Percentiles rank a stretch among this genome's conserved stretches.
Conservation (phyloP, 768 basidiomycete species). For the Termitomyces eurrhizus region DNA sequence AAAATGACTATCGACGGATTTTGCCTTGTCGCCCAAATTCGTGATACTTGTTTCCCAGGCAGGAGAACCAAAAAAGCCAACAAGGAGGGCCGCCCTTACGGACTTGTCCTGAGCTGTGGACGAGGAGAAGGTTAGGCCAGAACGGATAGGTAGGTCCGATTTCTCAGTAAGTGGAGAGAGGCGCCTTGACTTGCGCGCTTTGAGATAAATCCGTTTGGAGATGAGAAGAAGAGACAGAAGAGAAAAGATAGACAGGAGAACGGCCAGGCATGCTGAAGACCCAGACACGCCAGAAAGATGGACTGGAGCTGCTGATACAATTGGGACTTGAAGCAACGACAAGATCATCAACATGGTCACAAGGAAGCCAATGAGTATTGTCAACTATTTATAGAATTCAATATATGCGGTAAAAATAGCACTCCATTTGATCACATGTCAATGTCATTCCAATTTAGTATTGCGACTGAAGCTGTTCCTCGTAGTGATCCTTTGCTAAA, state of each 20-base stretch:
- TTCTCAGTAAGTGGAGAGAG: slow-evolving; percentile 5
- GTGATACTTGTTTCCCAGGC: slow-evolving; percentile 36
- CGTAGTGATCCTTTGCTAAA: slow-evolving; percentile 8
- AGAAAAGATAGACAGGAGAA: slow-evolving; percentile 21
- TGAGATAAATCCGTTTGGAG: slow-evolving; percentile 26
- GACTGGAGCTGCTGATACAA: slow-evolving; percentile 11
- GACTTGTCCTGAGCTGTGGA: not conserved
- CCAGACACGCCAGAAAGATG: slow-evolving; percentile 13
- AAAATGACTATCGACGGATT: slow-evolving; percentile 17
- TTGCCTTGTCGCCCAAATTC: slow-evolving; percentile 13
- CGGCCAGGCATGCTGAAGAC: slow-evolving; percentile 22
- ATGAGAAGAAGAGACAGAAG: slow-evolving; percentile 23
- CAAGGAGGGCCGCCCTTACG: slow-evolving; percentile 32
- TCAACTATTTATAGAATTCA: slow-evolving; percentile 3
- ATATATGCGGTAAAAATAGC: not conserved
- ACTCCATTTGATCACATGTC: not conserved
- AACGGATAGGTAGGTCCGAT: slow-evolving; percentile 13
- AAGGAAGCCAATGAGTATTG: not conserved
- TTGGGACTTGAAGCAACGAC: slow-evolving; percentile 2
- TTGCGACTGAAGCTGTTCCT: not conserved
- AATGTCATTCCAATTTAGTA: not conserved
- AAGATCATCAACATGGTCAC: slow-evolving; percentile 7
- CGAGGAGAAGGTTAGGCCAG: slow-evolving; percentile 16
- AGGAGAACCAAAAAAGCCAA: slow-evolving; percentile 44
- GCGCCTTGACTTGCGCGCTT: slow-evolving; percentile 18